Percentiles rank a stretch among this genome's conserved stretches.
These are phyloP conservation scores for Podospora conica DNA, from an alignment of 495 filamentous ascomycete genomes.

Conservation along the genomic window DNA sequence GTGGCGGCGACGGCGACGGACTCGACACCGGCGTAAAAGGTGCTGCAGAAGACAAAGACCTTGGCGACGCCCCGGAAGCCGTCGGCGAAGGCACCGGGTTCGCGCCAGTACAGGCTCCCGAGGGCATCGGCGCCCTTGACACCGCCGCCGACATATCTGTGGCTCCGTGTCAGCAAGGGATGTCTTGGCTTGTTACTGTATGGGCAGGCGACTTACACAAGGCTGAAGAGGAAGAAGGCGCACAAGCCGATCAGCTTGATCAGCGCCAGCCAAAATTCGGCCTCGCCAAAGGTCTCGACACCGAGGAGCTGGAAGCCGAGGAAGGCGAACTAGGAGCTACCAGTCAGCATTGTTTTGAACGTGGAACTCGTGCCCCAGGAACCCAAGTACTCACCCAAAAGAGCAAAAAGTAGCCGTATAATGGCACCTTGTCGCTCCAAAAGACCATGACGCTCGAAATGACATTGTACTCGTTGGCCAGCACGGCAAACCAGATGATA, in stretches of 20 bases:
- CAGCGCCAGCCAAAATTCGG: conserved; percentile 57
- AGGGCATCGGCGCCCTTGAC: conserved; percentile 40
- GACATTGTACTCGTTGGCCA: conserved; percentile 54
- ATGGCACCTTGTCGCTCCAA: conserved; percentile 48
- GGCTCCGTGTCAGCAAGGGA: neutral
- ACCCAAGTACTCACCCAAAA: conserved; percentile 49
- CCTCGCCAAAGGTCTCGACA: conserved; percentile 53
- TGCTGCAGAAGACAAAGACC: conserved; percentile 59
- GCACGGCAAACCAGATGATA: conserved; percentile 56
- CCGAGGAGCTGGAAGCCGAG: conserved; percentile 42
- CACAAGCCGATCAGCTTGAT: conserved; percentile 63
- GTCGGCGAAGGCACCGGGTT: conserved; percentile 61
- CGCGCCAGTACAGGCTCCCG: conserved; percentile 62
- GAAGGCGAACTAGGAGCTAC: conserved; percentile 31
- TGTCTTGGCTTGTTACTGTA: neutral
- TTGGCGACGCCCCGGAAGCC: conserved; percentile 58
- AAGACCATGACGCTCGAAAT: conserved; percentile 55
- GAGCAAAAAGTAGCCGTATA: conserved; percentile 57
- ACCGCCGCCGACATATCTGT: conserved; percentile 44
- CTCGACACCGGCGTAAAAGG: conserved; percentile 71
- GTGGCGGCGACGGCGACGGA: conserved; percentile 68
- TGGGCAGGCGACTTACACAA: conserved; percentile 39
- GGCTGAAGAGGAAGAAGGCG: conserved; percentile 63
- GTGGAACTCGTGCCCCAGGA: neutral
- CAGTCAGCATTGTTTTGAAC: neutral